These are phyloP conservation scores for Aegilops sharonensis DNA, from an alignment of 176 grass and related monocot genomes.

Conservation along the genomic window DNA sequence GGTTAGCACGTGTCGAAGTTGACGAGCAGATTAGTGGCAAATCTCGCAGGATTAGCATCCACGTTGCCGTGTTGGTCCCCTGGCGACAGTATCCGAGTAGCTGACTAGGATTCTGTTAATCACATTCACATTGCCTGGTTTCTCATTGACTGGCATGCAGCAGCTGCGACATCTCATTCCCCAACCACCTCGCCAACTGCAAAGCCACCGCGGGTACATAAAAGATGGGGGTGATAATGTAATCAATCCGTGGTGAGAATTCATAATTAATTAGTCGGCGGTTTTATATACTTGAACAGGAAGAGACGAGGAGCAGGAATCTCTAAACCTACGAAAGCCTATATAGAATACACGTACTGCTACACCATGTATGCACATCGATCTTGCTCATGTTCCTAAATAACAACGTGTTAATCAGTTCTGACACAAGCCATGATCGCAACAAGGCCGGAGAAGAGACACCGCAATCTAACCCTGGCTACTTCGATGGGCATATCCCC, in stretches of 20 bases:
- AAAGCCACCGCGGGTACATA: not conserved
- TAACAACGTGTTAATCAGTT: not conserved
- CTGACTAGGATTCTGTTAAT: not conserved
- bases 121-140: too few relatives aligned
- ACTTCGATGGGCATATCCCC: not conserved
- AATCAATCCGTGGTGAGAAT: not conserved
- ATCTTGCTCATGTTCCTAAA: not conserved
- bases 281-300: not conserved
- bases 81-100: not conserved
- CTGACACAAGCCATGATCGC: not conserved
- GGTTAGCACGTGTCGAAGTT: conserved; percentile 15
- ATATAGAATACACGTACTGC: not conserved
- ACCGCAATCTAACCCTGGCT: conserved; percentile 16
- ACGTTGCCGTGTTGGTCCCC: not conserved
- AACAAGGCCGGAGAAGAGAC: not conserved
- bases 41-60: conserved; percentile 13
- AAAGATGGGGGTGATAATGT: not conserved
- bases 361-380: not conserved
- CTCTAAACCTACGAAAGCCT: conserved; percentile 27
- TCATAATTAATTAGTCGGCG: not conserved
- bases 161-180: conserved; percentile 22
- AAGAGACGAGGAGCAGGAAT: conserved; percentile 21
- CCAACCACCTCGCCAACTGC: not conserved
- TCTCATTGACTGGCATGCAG: not conserved
- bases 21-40: not conserved